Conservation (phyloP, 169 alveolate species). For the Eimeria maxima region DNA sequence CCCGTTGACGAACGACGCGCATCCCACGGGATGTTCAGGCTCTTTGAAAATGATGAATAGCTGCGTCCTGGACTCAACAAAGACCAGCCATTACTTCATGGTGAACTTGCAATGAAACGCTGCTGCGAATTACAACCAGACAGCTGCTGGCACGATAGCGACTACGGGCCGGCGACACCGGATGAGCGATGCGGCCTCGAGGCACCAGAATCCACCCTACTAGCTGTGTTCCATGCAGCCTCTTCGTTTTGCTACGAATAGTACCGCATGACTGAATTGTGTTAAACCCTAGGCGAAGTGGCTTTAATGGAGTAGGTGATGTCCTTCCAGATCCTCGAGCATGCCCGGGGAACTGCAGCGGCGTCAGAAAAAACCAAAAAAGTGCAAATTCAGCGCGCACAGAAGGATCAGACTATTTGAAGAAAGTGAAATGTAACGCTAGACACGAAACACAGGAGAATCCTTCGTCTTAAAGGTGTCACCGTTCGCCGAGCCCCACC, state of each 20-base stretch:
- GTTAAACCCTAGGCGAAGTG: conserved; percentile 21
- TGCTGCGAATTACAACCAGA: conserved; percentile 9
- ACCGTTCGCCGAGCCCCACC: conserved; percentile 65
- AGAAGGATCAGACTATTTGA: neutral
- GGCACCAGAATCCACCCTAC: conserved; percentile 5
- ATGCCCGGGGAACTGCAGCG: neutral
- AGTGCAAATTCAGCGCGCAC: neutral
- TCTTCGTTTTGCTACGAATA: neutral
- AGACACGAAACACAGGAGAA: conserved; percentile 40
- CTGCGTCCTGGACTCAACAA: neutral
- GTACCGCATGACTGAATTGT: neutral
- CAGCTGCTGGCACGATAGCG: conserved; percentile 34
- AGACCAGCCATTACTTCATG: neutral
- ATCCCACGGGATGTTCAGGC: neutral
- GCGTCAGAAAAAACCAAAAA: neutral
- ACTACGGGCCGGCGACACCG: conserved; percentile 35
- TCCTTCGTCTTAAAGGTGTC: neutral
- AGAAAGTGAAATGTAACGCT: neutral
- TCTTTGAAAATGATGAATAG: neutral
- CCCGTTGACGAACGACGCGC: neutral
- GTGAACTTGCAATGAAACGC: neutral
- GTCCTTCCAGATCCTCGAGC: conserved; percentile 51
- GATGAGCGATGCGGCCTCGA: conserved; percentile 48
- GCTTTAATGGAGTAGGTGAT: neutral
- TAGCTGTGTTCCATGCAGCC: conserved; percentile 36